These are phyloP conservation scores for Penicillium sp. DNA, from an alignment of 2,329 filamentous ascomycete species.

Conservation along the genomic window DNA sequence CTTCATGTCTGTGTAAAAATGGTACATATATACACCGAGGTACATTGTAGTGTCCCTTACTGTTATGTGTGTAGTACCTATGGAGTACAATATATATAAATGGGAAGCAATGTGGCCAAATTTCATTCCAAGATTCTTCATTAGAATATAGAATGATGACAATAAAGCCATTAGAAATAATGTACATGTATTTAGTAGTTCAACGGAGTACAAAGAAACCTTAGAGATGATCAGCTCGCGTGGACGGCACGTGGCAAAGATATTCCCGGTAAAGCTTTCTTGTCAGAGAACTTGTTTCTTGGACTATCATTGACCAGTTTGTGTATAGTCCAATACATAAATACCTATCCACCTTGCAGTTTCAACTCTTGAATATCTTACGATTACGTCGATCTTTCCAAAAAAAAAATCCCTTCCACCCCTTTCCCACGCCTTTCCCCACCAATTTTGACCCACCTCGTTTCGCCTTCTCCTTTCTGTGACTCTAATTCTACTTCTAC, in stretches of 20 bases:
- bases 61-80: not conserved
- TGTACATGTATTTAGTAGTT: no score
- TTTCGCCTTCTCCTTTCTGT: slow-evolving; percentile 19
- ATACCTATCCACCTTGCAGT: not conserved
- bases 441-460: slow-evolving; percentile 19
- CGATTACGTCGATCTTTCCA: slow-evolving; percentile 7
- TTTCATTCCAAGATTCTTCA: no score
- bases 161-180: no score
- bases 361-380: not conserved
- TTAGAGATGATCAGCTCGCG: no score
- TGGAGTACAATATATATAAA: no score
- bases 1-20: not conserved
- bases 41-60: not conserved
- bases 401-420: not conserved
- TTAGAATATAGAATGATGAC: no score
- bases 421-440: slow-evolving; percentile 3
- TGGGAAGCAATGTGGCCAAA: no score
- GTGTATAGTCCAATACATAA: not conserved
- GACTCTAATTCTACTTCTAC: slow-evolving; percentile 1
- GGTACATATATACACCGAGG: not conserved
- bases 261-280: no score
- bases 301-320: not conserved
- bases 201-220: no score
- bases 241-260: no score
- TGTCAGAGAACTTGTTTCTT: no score